Base-by-base conservation (phyloP, 75 land plant species). In the Cupressus sempervirens region DNA sequence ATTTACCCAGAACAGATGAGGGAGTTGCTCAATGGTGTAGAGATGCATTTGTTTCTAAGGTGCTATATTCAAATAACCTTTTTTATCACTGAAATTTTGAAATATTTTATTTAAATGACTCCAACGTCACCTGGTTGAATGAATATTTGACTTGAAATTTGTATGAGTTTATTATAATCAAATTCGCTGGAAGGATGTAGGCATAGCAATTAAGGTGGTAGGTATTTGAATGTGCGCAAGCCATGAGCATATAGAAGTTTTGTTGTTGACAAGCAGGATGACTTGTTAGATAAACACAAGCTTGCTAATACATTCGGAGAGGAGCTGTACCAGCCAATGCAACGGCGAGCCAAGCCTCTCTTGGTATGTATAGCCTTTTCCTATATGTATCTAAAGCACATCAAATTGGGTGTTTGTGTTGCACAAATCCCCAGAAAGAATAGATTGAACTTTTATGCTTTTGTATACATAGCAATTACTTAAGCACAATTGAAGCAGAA, bases 21-120 rank as follows among this genome's bases (percentile, higher is more conserved):
- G 91, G 56, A 40, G 67, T 91, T 45, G 41, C 91, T 36, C 79
- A 87, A 16, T 91, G 92, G 92, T 91, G 92, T 54, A 89, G 80
- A n/a, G 91, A 91, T 62, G 85, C 88, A 52, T 91, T 91, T 81
- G 52, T 87, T 29, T 80, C 43, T 9, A 91, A 91, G 92, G 92
- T 90, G n/a, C 50, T 86, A 34, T 10, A 32, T 30, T 76, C 40
- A 20, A 46, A 38, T 52, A 1, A 43, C 20, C 41, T 84, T 35
- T n/a, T 54, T 54, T 86, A 86, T 29, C 23, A 53, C 34, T 56
- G 53, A 7, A 43, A 83, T 54, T 4, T 23, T n/a, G 32, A 40
- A 32, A 5, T 82, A 8, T 14, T n/a, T 81, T 2, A 7, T 32
- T 38, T n/a, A 36, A 32, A 72, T 11, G 32, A 72, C 32, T 72